phyloP scores from a whole-genome alignment of 31 red algal species.

The Porphyra umbilicalis region DNA sequence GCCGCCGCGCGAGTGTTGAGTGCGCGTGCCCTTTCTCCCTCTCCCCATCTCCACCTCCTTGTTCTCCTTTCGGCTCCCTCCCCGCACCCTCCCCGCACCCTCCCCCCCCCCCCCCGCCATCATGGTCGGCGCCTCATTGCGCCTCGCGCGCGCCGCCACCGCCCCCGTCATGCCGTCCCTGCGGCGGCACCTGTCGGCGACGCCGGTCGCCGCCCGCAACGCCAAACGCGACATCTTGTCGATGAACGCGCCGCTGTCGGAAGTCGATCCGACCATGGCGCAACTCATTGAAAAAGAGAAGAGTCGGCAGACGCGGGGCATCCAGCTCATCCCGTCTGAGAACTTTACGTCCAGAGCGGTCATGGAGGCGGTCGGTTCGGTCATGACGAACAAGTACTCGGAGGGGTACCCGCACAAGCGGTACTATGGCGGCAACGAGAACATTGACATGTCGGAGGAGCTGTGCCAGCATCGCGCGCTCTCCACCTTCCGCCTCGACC shows the following conservation, averaged over 20 bases:
- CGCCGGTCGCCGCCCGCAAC: background rate
- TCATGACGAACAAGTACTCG: slow-evolving; percentile 99
- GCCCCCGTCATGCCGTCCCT: background rate
- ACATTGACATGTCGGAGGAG: slow-evolving; percentile 81
- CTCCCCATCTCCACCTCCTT: background rate
- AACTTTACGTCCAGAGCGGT: slow-evolving; percentile 94
- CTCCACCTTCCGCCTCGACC: slow-evolving; percentile 58
- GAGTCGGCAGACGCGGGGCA: slow-evolving; percentile 65
- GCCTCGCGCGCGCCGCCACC: background rate
- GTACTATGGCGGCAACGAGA: slow-evolving; percentile 99
- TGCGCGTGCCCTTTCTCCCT: background rate
- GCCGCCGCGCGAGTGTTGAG: too few relatives aligned
- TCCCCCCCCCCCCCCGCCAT: background rate
- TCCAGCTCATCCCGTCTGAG: slow-evolving; percentile 95
- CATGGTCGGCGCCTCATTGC: background rate
- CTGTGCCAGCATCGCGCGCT: slow-evolving; percentile 85
- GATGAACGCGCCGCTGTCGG: slow-evolving; percentile 64
- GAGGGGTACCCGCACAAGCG: slow-evolving; percentile 92
- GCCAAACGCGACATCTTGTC: background rate
- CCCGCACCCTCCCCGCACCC: background rate
- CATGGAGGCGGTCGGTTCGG: slow-evolving; percentile 69
- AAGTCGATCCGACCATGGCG: slow-evolving; percentile 75
- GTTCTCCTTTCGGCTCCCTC: background rate
- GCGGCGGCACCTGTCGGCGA: background rate
- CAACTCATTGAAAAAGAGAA: slow-evolving; percentile 85